These are phyloP conservation scores for Sodiomyces alkalinus DNA, from an alignment of 2,329 filamentous ascomycete genomes.

Conservation along the genomic window DNA sequence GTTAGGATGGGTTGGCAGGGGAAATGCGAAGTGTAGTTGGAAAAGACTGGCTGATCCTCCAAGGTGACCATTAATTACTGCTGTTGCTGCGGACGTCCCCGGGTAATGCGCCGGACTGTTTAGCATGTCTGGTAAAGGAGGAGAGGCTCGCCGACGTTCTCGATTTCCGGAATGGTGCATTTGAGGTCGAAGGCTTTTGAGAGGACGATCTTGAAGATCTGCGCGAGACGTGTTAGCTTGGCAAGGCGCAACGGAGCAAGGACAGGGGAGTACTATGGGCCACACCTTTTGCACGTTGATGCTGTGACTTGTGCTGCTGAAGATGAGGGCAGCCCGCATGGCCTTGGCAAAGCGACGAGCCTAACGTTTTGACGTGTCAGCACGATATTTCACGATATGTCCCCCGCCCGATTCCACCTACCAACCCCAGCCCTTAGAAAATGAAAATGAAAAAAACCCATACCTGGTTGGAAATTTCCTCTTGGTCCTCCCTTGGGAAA, in stretches of 20 bases:
- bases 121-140: conserved; percentile 67
- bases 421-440: too few species aligned
- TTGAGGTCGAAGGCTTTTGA: conserved; percentile 98
- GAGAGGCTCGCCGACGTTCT: conserved; percentile 91
- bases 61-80: too few species aligned
- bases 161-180: conserved; percentile 97
- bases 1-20: too few species aligned
- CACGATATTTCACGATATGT: conserved; percentile 1
- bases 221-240: conserved; percentile 3
- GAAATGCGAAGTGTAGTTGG: too few species aligned
- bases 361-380: conserved; percentile 25
- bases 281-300: conserved; percentile 96
- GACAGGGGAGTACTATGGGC: too few species aligned
- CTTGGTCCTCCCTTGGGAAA: conserved; percentile 91
- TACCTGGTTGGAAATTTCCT: conserved; percentile 95
- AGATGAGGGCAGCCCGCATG: conserved; percentile 95
- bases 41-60: conserved; percentile 1
- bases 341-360: conserved; percentile 93
- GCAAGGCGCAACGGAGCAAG: background rate
- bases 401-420: too few species aligned
- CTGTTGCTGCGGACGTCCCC: too few species aligned
- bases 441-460: conserved; percentile 8
- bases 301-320: conserved; percentile 96
- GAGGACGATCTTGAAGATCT: conserved; percentile 99
- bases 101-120: background rate